phyloP scores from a whole-genome alignment of 2,329 filamentous ascomycete genomes.

The Penicillium sp. region DNA sequence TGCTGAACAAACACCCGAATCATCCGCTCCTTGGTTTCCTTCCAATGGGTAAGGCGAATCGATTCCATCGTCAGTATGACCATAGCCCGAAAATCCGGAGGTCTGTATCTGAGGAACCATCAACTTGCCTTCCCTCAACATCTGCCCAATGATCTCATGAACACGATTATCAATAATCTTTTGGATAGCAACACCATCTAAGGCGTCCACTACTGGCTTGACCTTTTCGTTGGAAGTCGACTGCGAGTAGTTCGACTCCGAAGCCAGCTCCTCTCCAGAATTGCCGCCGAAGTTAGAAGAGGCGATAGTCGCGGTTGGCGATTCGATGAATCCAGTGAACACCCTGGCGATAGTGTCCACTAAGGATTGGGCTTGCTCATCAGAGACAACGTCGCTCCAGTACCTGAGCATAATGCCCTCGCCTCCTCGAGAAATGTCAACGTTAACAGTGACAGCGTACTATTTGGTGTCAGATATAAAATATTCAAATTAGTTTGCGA shows the following conservation, averaged over 20 bases:
- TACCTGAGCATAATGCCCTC: slow-evolving; percentile 42
- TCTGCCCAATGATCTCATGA: slow-evolving; percentile 33
- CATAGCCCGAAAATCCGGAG: slow-evolving; percentile 14
- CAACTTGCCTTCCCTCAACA: slow-evolving; percentile 32
- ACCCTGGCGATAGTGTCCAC: slow-evolving; percentile 32
- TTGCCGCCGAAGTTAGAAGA: slow-evolving; percentile 18
- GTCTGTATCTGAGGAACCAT: slow-evolving; percentile 19
- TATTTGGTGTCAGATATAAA: slow-evolving; percentile 17
- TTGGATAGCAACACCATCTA: slow-evolving; percentile 29
- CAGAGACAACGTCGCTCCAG: slow-evolving; percentile 40
- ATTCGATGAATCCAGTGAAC: slow-evolving; percentile 34
- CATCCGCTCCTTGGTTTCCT: slow-evolving; percentile 17
- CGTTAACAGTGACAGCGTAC: slow-evolving; percentile 42
- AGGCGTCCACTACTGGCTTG: slow-evolving; percentile 3
- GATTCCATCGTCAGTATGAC: slow-evolving; percentile 13
- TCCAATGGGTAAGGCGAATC: slow-evolving; percentile 20
- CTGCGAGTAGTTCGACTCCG: slow-evolving; percentile 16
- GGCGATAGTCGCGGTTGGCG: slow-evolving; percentile 24
- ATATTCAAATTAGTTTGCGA: neutral
- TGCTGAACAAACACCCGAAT: slow-evolving; percentile 26
- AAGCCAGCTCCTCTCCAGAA: neutral
- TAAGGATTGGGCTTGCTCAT: slow-evolving; percentile 32
- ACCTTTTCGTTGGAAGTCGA: slow-evolving; percentile 15
- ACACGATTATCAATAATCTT: slow-evolving; percentile 37
- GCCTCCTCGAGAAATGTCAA: slow-evolving; percentile 36